Evolutionary conservation across 352 stramenopile species (phyloP).

Genomic region (Pythium pectinolyticum): DNA sequence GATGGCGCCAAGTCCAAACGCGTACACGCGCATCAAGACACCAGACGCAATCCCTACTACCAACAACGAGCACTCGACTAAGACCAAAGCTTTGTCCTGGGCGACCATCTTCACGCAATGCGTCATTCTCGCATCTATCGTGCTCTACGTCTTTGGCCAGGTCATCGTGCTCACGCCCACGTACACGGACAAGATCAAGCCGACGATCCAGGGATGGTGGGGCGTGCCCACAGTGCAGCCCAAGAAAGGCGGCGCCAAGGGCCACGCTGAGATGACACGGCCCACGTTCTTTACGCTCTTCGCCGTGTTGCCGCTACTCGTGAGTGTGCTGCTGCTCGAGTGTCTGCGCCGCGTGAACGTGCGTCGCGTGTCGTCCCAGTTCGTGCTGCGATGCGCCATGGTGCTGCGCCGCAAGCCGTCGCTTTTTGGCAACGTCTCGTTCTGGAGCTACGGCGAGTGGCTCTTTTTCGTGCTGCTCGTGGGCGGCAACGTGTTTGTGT

Average conservation of each 20-base stretch:
- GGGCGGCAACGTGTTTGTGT: conserved; percentile 25
- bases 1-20: neutral
- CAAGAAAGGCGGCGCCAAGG: conserved; percentile 12
- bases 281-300: conserved; percentile 57
- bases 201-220: conserved; percentile 31
- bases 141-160: conserved; percentile 35
- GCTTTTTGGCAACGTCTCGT: conserved; percentile 29
- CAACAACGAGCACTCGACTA: neutral
- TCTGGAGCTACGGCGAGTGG: conserved; percentile 41
- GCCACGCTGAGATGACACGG: conserved; percentile 49
- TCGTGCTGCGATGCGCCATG: conserved; percentile 30
- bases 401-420: conserved; percentile 47
- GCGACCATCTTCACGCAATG: conserved; percentile 31
- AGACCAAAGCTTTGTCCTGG: neutral
- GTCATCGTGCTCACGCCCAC: conserved; percentile 29
- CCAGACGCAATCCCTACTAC: neutral
- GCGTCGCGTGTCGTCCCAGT: conserved; percentile 35
- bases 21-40: neutral
- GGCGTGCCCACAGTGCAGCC: conserved; percentile 23
- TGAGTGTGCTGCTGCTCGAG: conserved; percentile 40
- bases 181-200: conserved; percentile 22
- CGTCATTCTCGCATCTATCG: conserved; percentile 30
- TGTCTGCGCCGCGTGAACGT: conserved; percentile 40
- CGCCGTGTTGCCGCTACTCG: conserved; percentile 38
- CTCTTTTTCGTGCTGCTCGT: conserved; percentile 36